Percentiles rank a stretch among this genome's conserved stretches.
Evolutionary conservation across 164 flowering plant genomes (phyloP).

Genomic region (Umbellularia californica): DNA sequence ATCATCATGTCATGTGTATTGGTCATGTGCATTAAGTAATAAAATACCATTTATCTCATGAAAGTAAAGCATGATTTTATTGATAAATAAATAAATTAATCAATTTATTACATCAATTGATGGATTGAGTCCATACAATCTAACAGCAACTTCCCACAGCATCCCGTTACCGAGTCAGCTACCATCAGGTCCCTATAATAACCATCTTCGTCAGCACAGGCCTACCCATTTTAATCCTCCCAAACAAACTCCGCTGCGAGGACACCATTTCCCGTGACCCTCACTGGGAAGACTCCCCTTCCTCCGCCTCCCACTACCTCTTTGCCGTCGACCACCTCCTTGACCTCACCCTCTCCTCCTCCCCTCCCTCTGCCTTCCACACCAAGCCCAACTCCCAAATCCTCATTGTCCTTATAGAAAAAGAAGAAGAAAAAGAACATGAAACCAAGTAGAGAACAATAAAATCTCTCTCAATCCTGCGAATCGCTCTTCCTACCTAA

Average conservation of each 20-base stretch:
- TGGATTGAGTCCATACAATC: too few relatives aligned
- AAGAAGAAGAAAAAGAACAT: neutral
- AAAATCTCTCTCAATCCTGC: constrained; percentile 9
- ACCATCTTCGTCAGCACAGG: too few relatives aligned
- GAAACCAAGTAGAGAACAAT: neutral
- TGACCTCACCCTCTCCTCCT: constrained; percentile 17
- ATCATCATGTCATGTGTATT: too few relatives aligned
- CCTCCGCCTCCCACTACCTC: constrained; percentile 35
- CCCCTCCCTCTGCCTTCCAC: neutral
- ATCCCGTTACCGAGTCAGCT: too few relatives aligned
- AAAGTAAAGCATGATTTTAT: too few relatives aligned
- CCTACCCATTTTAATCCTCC: too few relatives aligned
- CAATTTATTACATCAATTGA: too few relatives aligned
- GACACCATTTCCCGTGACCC: constrained; percentile 19
- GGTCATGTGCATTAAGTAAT: too few relatives aligned
- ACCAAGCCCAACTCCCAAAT: neutral
- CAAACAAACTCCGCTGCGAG: constrained; percentile 13
- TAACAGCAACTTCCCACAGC: too few relatives aligned
- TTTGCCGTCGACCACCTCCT: constrained; percentile 47
- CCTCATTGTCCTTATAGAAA: neutral
- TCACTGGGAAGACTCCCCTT: constrained; percentile 37
- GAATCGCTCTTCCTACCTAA: constrained; percentile 25
- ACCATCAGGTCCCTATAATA: too few relatives aligned
- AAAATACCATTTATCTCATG: too few relatives aligned
- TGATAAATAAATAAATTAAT: too few relatives aligned